Evolutionary conservation across 305 asterid species (phyloP).

Genomic region (Fraxinus xanthoxyloides): DNA sequence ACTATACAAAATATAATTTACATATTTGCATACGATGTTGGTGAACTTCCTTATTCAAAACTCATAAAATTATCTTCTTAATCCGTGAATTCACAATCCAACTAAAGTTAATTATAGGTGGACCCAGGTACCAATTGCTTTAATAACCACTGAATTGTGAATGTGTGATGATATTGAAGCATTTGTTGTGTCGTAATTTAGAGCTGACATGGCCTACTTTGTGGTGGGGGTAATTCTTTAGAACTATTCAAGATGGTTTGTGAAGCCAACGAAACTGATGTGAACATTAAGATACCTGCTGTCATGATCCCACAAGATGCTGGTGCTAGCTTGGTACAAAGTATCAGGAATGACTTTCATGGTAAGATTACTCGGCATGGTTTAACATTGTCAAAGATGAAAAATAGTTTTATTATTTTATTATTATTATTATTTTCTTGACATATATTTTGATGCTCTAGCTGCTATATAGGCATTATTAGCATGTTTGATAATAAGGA

Average conservation of each 20-base stretch:
- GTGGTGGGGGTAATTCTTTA: conserved; percentile 32
- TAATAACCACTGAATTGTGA: conserved; percentile 4
- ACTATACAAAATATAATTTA: neutral
- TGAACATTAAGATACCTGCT: conserved; percentile 66
- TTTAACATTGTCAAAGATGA: neutral
- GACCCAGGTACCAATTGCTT: neutral
- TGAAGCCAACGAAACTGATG: conserved; percentile 69
- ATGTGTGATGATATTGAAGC: neutral
- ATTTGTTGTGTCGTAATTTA: neutral
- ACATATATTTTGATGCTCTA: neutral
- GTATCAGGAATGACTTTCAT: conserved; percentile 43
- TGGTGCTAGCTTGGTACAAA: conserved; percentile 55
- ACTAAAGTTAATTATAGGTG: neutral
- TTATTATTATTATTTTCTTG: neutral
- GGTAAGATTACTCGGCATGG: conserved; percentile 43
- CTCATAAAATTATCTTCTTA: neutral
- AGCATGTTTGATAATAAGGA: neutral
- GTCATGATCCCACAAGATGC: conserved; percentile 98
- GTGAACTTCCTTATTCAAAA: neutral
- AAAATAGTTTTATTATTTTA: neutral
- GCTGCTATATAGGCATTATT: neutral
- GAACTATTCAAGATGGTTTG: conserved; percentile 99
- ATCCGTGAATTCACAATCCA: neutral
- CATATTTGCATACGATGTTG: neutral
- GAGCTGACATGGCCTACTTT: conserved; percentile 1